Conservation (phyloP, 2,329 filamentous ascomycete genomes). For the Penicillium sp. region DNA sequence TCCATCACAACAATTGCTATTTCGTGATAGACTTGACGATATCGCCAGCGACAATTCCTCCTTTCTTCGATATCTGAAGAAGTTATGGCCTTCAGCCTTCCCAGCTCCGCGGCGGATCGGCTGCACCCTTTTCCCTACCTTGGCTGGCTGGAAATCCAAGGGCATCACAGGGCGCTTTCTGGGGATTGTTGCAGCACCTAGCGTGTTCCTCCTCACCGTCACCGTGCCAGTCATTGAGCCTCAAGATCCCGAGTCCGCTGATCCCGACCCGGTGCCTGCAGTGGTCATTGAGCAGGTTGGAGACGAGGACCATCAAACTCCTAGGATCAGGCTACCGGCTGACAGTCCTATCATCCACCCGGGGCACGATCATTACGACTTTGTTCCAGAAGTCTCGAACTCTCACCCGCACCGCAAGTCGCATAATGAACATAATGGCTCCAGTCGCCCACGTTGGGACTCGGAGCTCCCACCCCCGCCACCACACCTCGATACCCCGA, state of each 20-base stretch:
- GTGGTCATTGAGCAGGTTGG: slow-evolving; percentile 23
- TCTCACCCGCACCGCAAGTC: slow-evolving; percentile 16
- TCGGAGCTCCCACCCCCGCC: slow-evolving; percentile 39
- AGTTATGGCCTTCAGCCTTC: slow-evolving; percentile 74
- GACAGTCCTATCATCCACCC: slow-evolving; percentile 34
- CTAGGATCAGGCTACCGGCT: slow-evolving; percentile 32
- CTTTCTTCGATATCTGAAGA: slow-evolving; percentile 42
- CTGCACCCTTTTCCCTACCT: slow-evolving; percentile 77
- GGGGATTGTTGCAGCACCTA: slow-evolving; percentile 78
- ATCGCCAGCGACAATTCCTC: slow-evolving; percentile 41
- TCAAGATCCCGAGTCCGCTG: slow-evolving; percentile 49
- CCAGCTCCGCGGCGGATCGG: slow-evolving; percentile 68
- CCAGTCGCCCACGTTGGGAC: slow-evolving; percentile 30
- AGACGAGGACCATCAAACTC: slow-evolving; percentile 16
- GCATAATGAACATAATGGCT: slow-evolving; percentile 7
- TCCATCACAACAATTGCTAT: slow-evolving; percentile 28
- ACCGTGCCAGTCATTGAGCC: slow-evolving; percentile 88
- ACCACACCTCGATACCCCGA: slow-evolving; percentile 12
- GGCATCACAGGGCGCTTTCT: slow-evolving; percentile 77
- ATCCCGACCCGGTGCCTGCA: slow-evolving; percentile 34
- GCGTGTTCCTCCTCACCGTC: slow-evolving; percentile 81
- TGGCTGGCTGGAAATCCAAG: slow-evolving; percentile 77
- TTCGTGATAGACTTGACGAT: slow-evolving; percentile 28
- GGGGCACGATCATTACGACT: slow-evolving; percentile 5
- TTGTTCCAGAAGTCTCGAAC: slow-evolving; percentile 6